Percentiles rank a stretch among this genome's conserved stretches.
Evolutionary conservation across 2,329 filamentous ascomycete genomes (phyloP).

Genomic region (Hypoxylon sp.): DNA sequence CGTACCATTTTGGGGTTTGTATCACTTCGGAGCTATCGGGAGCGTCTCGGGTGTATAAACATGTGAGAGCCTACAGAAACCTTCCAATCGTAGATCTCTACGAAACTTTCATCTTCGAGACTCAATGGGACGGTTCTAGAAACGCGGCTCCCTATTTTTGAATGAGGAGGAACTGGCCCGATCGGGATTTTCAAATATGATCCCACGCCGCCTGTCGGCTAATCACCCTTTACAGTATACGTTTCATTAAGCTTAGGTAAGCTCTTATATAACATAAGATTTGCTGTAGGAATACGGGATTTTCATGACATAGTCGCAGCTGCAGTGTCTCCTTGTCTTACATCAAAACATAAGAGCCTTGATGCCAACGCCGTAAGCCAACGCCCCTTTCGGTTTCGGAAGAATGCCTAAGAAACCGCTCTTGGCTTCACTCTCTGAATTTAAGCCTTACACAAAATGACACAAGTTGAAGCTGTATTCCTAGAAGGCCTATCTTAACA

Average conservation of each 20-base stretch:
- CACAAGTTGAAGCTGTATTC: no score
- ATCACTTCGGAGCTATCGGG: background rate
- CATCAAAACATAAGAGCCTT: background rate
- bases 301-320: background rate
- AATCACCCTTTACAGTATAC: background rate
- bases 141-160: background rate
- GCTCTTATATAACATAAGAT: no score
- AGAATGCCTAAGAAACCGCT: no score
- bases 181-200: no score
- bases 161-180: background rate
- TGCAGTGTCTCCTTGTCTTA: background rate
- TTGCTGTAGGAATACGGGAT: no score
- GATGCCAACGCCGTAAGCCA: background rate
- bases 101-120: background rate
- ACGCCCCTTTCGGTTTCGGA: background rate
- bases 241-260: background rate
- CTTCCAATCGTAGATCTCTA: background rate
- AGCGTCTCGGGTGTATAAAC: background rate
- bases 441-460: no score
- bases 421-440: no score
- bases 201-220: conserved; percentile 26
- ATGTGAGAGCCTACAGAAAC: background rate
- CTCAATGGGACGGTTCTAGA: background rate
- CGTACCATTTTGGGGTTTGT: conserved; percentile 21
- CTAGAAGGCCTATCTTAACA: no score